Conservation (phyloP, 257 asterid species). For the Nicotiana benthamiana region DNA sequence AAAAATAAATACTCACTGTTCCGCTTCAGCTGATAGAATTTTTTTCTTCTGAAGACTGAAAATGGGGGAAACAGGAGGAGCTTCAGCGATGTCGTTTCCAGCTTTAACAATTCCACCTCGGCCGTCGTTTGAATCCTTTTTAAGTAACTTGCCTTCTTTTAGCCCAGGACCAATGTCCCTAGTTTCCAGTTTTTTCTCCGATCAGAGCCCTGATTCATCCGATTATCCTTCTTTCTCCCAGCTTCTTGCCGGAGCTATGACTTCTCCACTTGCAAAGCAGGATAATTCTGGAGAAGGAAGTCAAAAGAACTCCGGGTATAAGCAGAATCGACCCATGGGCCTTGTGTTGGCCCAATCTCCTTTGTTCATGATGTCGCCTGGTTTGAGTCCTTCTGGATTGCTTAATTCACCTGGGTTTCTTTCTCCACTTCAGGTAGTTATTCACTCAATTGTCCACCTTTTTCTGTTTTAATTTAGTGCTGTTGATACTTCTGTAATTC, state of each 20-base stretch:
- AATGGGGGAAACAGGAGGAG: slow-evolving; percentile 37
- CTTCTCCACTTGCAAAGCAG: slow-evolving; percentile 51
- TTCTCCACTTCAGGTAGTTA: slow-evolving; percentile 75
- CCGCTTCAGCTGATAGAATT: too few relatives aligned
- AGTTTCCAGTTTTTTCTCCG: slow-evolving; percentile 53
- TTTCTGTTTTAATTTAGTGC: background rate
- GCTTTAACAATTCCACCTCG: slow-evolving; percentile 53
- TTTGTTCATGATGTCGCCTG: slow-evolving; percentile 59
- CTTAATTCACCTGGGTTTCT: slow-evolving; percentile 82
- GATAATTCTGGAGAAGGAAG: slow-evolving; percentile 3
- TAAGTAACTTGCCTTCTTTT: slow-evolving; percentile 31
- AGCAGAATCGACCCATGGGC: slow-evolving; percentile 62
- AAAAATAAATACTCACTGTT: background rate
- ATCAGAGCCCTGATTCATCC: slow-evolving; percentile 20
- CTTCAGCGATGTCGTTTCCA: slow-evolving; percentile 29
- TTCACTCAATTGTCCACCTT: background rate
- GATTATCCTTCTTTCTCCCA: slow-evolving; percentile 59
- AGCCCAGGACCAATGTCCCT: slow-evolving; percentile 67
- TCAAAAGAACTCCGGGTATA: slow-evolving; percentile 43
- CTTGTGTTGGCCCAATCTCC: slow-evolving; percentile 74
- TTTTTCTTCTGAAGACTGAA: background rate
- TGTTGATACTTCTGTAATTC: background rate
- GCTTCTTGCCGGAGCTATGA: slow-evolving; percentile 81
- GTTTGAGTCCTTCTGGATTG: slow-evolving; percentile 69
- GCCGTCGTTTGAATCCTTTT: slow-evolving; percentile 41